These are phyloP conservation scores for Spirogloea muscicola DNA, from an alignment of 139 green algal species.

Conservation along the genomic window DNA sequence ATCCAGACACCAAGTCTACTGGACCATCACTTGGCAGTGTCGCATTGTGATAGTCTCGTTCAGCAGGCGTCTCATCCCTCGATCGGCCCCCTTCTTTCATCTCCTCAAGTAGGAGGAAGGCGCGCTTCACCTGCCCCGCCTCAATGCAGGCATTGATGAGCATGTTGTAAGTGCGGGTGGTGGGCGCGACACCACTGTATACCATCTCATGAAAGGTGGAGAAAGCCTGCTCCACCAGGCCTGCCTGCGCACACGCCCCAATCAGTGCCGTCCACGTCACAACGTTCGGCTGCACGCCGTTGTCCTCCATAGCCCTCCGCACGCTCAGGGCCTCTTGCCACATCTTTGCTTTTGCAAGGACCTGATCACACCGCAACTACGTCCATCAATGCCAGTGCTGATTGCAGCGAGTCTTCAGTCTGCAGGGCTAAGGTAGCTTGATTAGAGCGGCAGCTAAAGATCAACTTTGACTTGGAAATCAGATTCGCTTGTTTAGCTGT, in stretches of 20 bases:
- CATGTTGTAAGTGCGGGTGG: constrained; percentile 29
- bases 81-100: constrained; percentile 31
- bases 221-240: constrained; percentile 28
- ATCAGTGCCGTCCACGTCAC: constrained; percentile 43
- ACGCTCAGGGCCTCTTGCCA: constrained; percentile 35
- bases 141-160: constrained; percentile 42
- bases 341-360: constrained; percentile 15
- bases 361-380: constrained; percentile 1
- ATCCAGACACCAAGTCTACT: too few relatives aligned
- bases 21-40: too few relatives aligned
- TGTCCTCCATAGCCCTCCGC: constrained; percentile 28
- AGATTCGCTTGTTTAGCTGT: too few relatives aligned
- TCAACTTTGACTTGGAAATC: too few relatives aligned
- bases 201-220: constrained; percentile 38
- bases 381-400: too few relatives aligned
- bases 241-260: constrained; percentile 11
- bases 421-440: too few relatives aligned
- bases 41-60: too few relatives aligned
- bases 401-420: too few relatives aligned
- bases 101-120: constrained; percentile 30
- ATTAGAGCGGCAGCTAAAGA: too few relatives aligned
- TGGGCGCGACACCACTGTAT: not conserved
- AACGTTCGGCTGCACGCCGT: constrained; percentile 30
- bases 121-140: constrained; percentile 37
- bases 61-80: too few relatives aligned